A percentile compares a stretch with the other conserved stretches of the same genome.
Evolutionary conservation across 352 stramenopile genomes (phyloP).

Genomic region (Bremia lactucae): DNA sequence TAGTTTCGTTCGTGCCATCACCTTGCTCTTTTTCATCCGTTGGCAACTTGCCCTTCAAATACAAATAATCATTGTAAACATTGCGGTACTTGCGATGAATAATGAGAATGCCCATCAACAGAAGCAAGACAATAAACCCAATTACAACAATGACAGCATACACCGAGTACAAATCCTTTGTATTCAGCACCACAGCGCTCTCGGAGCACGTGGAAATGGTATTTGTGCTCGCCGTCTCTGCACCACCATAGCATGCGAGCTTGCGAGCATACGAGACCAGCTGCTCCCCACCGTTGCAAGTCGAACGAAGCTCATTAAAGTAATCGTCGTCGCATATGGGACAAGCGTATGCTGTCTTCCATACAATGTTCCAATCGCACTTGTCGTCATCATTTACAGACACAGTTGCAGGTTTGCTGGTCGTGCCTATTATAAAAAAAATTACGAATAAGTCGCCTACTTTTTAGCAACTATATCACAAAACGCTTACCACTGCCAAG

Average conservation of each 20-base stretch:
- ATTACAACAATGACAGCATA: slow-evolving; percentile 58
- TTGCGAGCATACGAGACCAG: slow-evolving; percentile 46
- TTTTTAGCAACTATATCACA: not conserved
- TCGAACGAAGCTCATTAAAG: slow-evolving; percentile 52
- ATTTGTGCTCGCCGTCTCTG: slow-evolving; percentile 25
- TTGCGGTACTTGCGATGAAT: slow-evolving; percentile 73
- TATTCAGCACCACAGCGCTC: slow-evolving; percentile 60
- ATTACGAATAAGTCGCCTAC: not conserved
- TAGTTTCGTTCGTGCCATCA: slow-evolving; percentile 57
- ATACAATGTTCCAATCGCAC: slow-evolving; percentile 50
- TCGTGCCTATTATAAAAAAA: slow-evolving; percentile 28
- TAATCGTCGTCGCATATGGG: slow-evolving; percentile 51
- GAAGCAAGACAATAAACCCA: slow-evolving; percentile 48
- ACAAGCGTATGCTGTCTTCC: slow-evolving; percentile 60
- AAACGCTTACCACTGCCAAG: slow-evolving; percentile 36
- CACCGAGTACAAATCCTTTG: slow-evolving; percentile 55
- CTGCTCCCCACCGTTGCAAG: slow-evolving; percentile 46
- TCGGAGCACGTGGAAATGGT: slow-evolving; percentile 50
- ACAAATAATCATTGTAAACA: slow-evolving; percentile 73
- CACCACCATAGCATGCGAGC: slow-evolving; percentile 50
- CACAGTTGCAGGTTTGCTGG: slow-evolving; percentile 19
- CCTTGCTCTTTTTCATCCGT: slow-evolving; percentile 40
- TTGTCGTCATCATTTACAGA: slow-evolving; percentile 33
- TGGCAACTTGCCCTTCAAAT: slow-evolving; percentile 67
- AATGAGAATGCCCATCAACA: slow-evolving; percentile 56